Evolutionary conservation across 768 basidiomycete species (phyloP).

Genomic region (Russula ochroleuca): DNA sequence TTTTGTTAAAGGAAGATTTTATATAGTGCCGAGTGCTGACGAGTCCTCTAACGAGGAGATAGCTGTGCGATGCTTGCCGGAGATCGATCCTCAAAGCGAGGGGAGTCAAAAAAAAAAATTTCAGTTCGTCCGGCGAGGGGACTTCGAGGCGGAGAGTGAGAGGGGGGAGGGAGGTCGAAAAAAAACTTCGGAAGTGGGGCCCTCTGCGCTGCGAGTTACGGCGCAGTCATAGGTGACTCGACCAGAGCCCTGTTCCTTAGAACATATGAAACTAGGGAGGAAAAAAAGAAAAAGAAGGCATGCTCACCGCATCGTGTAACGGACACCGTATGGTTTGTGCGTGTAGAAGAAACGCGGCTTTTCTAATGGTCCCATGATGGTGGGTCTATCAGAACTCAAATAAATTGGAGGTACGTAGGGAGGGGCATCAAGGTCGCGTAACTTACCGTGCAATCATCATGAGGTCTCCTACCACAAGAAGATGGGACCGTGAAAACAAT

Average conservation of each 20-base stretch:
- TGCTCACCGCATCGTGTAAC: slow-evolving; percentile 1
- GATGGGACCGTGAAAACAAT: not conserved
- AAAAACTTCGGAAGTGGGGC: not conserved
- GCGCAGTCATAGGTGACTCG: not conserved
- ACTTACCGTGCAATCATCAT: not conserved
- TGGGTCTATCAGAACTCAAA: not conserved
- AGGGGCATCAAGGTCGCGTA: not conserved
- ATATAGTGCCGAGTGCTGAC: not conserved
- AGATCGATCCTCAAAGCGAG: not conserved
- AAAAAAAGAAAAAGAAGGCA: not conserved
- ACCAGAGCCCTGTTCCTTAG: not conserved
- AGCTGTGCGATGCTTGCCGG: not conserved
- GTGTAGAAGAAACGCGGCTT: not conserved
- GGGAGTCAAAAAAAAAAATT: slow-evolving; percentile 1
- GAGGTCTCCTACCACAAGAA: not conserved
- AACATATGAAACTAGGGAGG: not conserved
- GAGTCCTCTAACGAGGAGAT: not conserved
- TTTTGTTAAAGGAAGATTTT: not conserved
- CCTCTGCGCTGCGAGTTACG: not conserved
- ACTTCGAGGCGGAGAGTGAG: not conserved
- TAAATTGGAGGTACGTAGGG: not conserved
- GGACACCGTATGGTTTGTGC: not conserved
- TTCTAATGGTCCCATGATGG: not conserved
- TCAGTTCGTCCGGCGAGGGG: not conserved
- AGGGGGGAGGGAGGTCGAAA: not conserved